These are phyloP conservation scores for Pirum gemmata DNA, from an alignment of 78 protist species.

Conservation along the genomic window DNA sequence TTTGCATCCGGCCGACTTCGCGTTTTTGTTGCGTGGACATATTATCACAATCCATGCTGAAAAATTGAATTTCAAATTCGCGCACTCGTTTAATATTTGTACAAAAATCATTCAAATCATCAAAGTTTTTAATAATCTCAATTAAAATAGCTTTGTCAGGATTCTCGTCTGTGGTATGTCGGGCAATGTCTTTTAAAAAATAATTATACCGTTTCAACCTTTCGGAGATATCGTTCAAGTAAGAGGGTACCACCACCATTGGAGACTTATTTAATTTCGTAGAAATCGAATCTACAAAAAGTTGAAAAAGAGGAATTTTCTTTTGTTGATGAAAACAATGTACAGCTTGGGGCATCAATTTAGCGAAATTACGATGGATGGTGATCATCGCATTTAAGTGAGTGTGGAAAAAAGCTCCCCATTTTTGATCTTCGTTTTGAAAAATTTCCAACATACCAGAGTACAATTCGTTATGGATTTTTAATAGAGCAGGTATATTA, in stretches of 20 bases:
- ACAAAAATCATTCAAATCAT: not conserved
- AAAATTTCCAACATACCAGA: not conserved
- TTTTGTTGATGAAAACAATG: not conserved
- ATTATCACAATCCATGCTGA: not conserved
- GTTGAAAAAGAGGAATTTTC: not conserved
- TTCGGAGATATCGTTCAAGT: not conserved
- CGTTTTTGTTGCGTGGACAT: not conserved
- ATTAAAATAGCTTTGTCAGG: not conserved
- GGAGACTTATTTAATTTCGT: not conserved
- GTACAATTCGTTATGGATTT: not conserved
- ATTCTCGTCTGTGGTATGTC: not conserved
- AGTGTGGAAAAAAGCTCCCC: not conserved
- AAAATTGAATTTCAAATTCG: not conserved
- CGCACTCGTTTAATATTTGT: not conserved
- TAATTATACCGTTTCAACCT: not conserved
- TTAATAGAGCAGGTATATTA: not conserved
- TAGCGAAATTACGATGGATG: not conserved
- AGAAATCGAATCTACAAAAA: not conserved
- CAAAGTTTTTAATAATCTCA: not conserved
- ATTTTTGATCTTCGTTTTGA: not conserved
- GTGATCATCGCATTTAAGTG: not conserved
- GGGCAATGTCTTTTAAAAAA: not conserved
- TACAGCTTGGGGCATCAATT: not conserved
- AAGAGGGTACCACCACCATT: not conserved
- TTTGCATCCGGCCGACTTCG: not conserved